Evolutionary conservation across 2,329 filamentous ascomycete genomes (phyloP).

Genomic region (Sporothrix luriei): DNA sequence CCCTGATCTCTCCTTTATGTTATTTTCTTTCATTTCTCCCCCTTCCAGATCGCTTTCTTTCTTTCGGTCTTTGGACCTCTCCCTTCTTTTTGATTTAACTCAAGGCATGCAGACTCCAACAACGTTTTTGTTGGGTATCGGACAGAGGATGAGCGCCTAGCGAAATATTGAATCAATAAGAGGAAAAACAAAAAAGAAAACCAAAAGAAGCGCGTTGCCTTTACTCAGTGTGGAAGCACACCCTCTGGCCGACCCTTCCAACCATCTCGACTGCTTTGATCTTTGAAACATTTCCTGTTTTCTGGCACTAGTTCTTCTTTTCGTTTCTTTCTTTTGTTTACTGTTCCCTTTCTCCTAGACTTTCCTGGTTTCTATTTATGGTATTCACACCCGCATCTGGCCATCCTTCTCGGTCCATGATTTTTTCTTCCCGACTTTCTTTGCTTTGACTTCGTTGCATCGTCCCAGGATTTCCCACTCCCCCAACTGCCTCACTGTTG

Average conservation of each 20-base stretch:
- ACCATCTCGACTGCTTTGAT: conserved; percentile 15
- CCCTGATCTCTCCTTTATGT: not conserved
- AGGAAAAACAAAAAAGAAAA: conserved; percentile 1
- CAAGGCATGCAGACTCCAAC: conserved; percentile 18
- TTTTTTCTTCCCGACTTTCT: not conserved
- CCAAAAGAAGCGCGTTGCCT: not conserved
- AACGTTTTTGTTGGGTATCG: not conserved
- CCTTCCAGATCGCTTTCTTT: not conserved
- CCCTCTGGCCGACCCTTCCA: conserved; percentile 4
- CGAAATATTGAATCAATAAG: not conserved
- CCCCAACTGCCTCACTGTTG: not conserved
- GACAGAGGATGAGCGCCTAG: conserved; percentile 19
- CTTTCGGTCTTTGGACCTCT: not conserved
- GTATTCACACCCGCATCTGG: conserved; percentile 17
- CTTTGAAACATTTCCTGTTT: not conserved
- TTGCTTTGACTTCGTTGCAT: not conserved
- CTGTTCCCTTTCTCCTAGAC: not conserved
- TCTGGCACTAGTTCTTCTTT: conserved; percentile 4
- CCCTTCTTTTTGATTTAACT: conserved; percentile 4
- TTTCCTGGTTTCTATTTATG: conserved; percentile 25
- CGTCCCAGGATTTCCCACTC: not conserved
- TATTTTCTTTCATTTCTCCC: not conserved
- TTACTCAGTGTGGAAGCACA: not conserved
- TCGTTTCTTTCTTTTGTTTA: not conserved
- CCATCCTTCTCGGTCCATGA: not conserved